phyloP scores from a whole-genome alignment of 768 basidiomycete genomes.

The Omphalotus guepiniiformis region DNA sequence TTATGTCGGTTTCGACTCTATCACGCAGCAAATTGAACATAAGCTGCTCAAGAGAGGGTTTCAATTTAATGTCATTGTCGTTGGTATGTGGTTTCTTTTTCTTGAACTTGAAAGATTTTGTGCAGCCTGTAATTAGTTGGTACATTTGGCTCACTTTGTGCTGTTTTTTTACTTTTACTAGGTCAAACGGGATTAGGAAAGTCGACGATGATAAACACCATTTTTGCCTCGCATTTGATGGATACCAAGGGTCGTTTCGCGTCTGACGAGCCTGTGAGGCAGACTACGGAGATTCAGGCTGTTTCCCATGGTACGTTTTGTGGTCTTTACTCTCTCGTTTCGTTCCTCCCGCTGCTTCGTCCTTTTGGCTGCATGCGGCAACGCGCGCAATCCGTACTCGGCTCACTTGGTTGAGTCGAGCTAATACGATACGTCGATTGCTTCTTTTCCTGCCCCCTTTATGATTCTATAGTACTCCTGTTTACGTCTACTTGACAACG shows the following conservation, averaged over 20 bases:
- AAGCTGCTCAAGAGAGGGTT: slow-evolving; percentile 98
- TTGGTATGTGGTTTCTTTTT: slow-evolving; percentile 54
- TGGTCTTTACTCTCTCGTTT: background rate
- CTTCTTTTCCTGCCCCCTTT: background rate
- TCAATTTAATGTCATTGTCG: slow-evolving; percentile 98
- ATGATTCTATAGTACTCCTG: too few species aligned
- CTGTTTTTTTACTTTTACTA: slow-evolving; percentile 28
- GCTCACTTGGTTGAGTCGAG: too few species aligned
- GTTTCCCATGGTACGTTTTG: slow-evolving; percentile 79
- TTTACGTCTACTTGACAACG: background rate
- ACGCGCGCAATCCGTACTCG: background rate
- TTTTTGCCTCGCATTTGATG: slow-evolving; percentile 97
- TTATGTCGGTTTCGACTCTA: slow-evolving; percentile 97
- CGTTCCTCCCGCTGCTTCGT: background rate
- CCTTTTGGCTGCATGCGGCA: background rate
- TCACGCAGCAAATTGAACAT: slow-evolving; percentile 97
- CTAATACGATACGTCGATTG: slow-evolving; percentile 1
- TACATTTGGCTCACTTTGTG: too few species aligned
- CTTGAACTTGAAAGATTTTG: slow-evolving; percentile 2
- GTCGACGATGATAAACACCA: slow-evolving; percentile 97
- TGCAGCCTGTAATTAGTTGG: too few species aligned
- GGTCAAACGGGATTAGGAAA: slow-evolving; percentile 98
- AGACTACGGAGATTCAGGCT: slow-evolving; percentile 96
- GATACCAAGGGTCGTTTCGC: slow-evolving; percentile 94
- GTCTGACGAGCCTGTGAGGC: slow-evolving; percentile 83